Evolutionary conservation across 1,284 basidiomycete species (phyloP), one percentile per base, ranked within the genome.

Genomic region (Megacollybia platyphylla): DNA sequence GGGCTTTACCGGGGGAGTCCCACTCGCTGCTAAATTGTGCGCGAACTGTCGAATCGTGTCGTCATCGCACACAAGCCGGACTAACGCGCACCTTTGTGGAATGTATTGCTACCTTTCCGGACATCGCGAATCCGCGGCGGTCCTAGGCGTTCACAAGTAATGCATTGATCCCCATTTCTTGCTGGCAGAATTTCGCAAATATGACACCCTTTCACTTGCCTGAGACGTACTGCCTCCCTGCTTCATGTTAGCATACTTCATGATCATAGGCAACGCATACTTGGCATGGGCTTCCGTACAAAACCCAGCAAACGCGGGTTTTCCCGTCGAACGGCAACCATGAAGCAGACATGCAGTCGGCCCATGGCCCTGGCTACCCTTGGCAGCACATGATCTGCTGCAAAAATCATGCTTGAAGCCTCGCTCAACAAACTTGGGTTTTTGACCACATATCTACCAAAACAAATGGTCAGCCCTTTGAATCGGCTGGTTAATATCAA

Each of bases 321-420:
- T 67, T 28, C 70, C 67, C 36, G 65, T 61, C 34, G 65, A 63
- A 46, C 62, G 64, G 49, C 75, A 79, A 29, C 67, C 67, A 47
- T 54, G 62, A 48, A 76, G 62, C 15, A 54, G 46, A 52, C 73
- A 76, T 24, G 58, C 57, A n/a, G 55, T 54, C 29, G 61, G 57
- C 47, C 52, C 59, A 36, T 56, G 53, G 26, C 60, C 60, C 7
- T 27, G 24, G 28, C 57, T 41, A 62, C 65, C 44, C 56, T 65
- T 39, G 70, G 63, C 42, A 6, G 76, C 76, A 52, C 76, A 79
- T 38, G 67, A 76, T 49, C 66, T 69, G 48, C 77, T 65, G 53
- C 76, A 79, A 53, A 72, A 80, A 30, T 70, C 67, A 51, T 79
- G 74, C 48, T 66, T 65, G 46, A 63, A 56, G 13, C 76, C 77